Conservation (phyloP, 768 basidiomycete genomes). For the Leccinum boreale region DNA sequence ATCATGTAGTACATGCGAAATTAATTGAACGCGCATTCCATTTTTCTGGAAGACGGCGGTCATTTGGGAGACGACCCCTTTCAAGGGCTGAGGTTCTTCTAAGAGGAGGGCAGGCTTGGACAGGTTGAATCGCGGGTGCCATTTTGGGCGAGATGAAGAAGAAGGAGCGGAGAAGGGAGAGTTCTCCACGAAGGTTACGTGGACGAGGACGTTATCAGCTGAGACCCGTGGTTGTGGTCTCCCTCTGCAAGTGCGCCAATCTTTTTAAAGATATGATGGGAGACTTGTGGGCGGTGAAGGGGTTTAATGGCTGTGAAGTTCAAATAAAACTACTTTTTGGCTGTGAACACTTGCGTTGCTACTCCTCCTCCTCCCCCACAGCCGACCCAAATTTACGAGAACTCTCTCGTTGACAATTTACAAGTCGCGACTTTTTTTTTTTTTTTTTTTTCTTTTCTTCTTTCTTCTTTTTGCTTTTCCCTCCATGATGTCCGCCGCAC, state of each 20-base stretch:
- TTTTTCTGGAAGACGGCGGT: conserved; percentile 16
- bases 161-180: not conserved
- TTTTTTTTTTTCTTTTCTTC: not conserved
- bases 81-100: not conserved
- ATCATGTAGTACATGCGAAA: conserved; percentile 1
- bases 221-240: too few relatives aligned
- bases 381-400: not conserved
- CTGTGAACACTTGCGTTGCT: not conserved
- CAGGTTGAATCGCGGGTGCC: not conserved
- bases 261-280: not conserved
- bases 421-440: conserved; percentile 14
- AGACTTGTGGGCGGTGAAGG: not conserved
- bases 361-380: not conserved
- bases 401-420: not conserved
- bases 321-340: not conserved
- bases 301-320: not conserved
- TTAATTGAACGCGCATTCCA: conserved; percentile 13
- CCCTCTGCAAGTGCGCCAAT: not conserved
- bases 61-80: not conserved
- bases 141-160: not conserved
- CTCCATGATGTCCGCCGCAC: conserved; percentile 43
- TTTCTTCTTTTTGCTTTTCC: not conserved
- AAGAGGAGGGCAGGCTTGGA: not conserved
- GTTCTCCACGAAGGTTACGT: not conserved
- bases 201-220: not conserved